A percentile compares a stretch with the other conserved stretches of the same genome.
Conservation (phyloP, 2,329 filamentous ascomycete genomes). For the Salinomyces thailandicus region DNA sequence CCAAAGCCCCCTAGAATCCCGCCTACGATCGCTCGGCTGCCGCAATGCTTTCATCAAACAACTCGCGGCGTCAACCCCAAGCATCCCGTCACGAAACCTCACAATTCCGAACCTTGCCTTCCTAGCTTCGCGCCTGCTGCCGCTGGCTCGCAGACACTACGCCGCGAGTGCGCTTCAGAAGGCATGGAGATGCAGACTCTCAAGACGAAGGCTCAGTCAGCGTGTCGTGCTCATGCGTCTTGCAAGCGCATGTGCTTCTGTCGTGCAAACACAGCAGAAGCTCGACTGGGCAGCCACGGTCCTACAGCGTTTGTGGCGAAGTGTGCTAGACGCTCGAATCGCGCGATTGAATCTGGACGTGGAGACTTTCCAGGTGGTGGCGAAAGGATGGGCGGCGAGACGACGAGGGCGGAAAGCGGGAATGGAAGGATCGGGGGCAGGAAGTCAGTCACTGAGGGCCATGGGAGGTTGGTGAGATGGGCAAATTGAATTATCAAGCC, state of each 20-base stretch:
- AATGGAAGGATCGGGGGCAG: conserved; percentile 18
- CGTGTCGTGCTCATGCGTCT: conserved; percentile 32
- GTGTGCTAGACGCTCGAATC: conserved; percentile 27
- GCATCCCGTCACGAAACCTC: conserved; percentile 45
- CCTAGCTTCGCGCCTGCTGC: conserved; percentile 48
- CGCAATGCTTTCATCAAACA: conserved; percentile 34
- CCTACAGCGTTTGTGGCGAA: conserved; percentile 36
- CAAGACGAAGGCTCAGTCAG: conserved; percentile 6
- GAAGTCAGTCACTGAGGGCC: conserved; percentile 20
- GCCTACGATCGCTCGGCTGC: conserved; percentile 33
- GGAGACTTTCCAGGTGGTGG: conserved; percentile 32
- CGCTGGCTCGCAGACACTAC: conserved; percentile 37
- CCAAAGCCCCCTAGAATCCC: conserved; percentile 21
- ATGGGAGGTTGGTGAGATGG: conserved; percentile 8
- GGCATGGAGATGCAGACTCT: conserved; percentile 34
- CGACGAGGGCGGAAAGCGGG: conserved; percentile 14
- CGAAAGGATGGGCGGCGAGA: conserved; percentile 32
- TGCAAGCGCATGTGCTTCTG: conserved; percentile 37
- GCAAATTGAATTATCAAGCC: too few species aligned
- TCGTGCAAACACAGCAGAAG: conserved; percentile 35
- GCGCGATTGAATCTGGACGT: conserved; percentile 29
- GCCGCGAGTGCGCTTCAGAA: conserved; percentile 45
- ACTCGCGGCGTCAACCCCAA: conserved; percentile 28
- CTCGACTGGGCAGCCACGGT: conserved; percentile 33
- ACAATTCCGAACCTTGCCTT: conserved; percentile 48